Evolutionary conservation across 208 protist genomes (phyloP).

Genomic region (Trypanosoma boissoni): DNA sequence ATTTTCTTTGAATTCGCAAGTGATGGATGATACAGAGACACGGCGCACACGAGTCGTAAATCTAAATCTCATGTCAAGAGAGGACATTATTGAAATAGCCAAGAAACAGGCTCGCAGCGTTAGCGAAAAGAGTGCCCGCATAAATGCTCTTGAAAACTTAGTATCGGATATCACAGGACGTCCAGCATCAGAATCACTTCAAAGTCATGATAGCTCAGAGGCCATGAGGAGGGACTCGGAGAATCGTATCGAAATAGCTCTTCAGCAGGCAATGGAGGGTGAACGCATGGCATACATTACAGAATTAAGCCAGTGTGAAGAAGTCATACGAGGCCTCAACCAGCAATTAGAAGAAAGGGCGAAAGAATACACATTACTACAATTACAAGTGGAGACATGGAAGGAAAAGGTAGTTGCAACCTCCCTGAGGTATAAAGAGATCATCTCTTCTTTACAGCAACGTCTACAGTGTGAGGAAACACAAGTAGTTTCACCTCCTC

Average conservation of each 20-base stretch:
- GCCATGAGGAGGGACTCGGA: neutral
- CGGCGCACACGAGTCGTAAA: slow-evolving; percentile 52
- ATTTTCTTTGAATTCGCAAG: neutral
- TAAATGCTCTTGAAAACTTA: slow-evolving; percentile 37
- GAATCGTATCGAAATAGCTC: slow-evolving; percentile 14
- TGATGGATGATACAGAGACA: neutral
- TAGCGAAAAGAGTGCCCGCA: slow-evolving; percentile 51
- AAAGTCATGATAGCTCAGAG: neutral
- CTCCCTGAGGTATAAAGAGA: slow-evolving; percentile 29
- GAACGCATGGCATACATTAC: slow-evolving; percentile 29
- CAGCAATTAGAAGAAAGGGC: slow-evolving; percentile 15
- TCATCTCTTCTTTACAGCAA: slow-evolving; percentile 18
- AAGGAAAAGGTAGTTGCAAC: slow-evolving; percentile 33
- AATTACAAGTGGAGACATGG: slow-evolving; percentile 37
- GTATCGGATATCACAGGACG: slow-evolving; percentile 39
- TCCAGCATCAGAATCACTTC: neutral
- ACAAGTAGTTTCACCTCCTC: neutral
- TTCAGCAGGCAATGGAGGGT: slow-evolving; percentile 31
- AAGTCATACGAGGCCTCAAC: slow-evolving; percentile 8
- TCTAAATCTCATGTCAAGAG: slow-evolving; percentile 43
- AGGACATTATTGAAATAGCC: slow-evolving; percentile 57
- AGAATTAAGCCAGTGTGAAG: slow-evolving; percentile 35
- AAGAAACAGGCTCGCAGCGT: slow-evolving; percentile 52
- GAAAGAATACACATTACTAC: slow-evolving; percentile 23
- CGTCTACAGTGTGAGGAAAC: neutral